phyloP scores from a whole-genome alignment of 805 yeast genomes.

The Lipomyces yamadae region DNA sequence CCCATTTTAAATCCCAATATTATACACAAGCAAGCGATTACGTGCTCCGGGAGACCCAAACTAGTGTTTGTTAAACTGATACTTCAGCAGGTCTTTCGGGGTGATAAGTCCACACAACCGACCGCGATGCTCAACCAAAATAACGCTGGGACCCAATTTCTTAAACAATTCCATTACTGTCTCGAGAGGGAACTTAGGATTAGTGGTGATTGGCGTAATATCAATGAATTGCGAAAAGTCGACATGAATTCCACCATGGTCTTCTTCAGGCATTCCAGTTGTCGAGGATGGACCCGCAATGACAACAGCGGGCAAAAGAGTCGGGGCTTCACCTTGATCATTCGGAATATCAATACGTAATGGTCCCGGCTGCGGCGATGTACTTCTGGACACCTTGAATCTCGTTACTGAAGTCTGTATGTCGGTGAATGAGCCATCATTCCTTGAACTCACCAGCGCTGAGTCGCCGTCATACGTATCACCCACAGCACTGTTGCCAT shows the following conservation, averaged over 20 bases:
- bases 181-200: conserved; percentile 60
- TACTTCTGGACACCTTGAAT: neutral
- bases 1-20: neutral
- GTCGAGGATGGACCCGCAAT: conserved; percentile 4
- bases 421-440: neutral
- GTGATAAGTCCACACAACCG: conserved; percentile 73
- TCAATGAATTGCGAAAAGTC: conserved; percentile 48
- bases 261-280: conserved; percentile 16
- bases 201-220: conserved; percentile 65
- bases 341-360: conserved; percentile 2
- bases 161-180: conserved; percentile 69
- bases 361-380: conserved; percentile 1
- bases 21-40: neutral
- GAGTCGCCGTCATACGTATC: neutral
- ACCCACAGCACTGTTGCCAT: neutral
- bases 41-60: neutral
- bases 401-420: neutral
- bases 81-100: conserved; percentile 78
- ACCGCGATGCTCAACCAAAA: conserved; percentile 69
- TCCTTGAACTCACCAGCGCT: neutral
- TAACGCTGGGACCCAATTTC: conserved; percentile 76
- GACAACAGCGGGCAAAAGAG: conserved; percentile 5
- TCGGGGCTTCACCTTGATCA: conserved; percentile 1
- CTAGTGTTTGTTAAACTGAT: conserved; percentile 34
- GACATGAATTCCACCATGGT: conserved; percentile 32